Percentiles rank a stretch among this genome's conserved stretches.
phyloP scores from a whole-genome alignment of 108 stramenopile species.

The Nitzschia sp. region DNA sequence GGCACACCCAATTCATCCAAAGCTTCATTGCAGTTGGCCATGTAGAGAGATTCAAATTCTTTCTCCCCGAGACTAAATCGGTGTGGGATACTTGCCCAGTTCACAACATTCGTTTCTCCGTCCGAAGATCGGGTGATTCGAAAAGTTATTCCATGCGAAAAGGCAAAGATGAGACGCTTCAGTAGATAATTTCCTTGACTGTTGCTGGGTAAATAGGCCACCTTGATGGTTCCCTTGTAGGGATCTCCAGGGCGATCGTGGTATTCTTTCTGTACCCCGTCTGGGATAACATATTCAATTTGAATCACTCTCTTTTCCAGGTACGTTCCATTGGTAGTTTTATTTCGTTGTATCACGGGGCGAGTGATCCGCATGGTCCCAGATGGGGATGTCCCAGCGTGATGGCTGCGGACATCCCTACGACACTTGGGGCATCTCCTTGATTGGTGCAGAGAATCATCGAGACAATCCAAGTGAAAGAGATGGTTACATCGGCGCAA shows the following conservation, averaged over 20 bases:
- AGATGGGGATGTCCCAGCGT: conserved; percentile 33
- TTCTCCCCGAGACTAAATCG: conserved; percentile 39
- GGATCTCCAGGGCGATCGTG: conserved; percentile 39
- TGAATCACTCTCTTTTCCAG: conserved; percentile 15
- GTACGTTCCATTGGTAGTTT: conserved; percentile 26
- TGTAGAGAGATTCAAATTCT: conserved; percentile 45
- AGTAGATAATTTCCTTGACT: conserved; percentile 39
- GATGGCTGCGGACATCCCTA: conserved; percentile 10
- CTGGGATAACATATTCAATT: conserved; percentile 40
- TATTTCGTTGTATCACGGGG: neutral
- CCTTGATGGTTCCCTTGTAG: conserved; percentile 13
- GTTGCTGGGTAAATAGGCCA: conserved; percentile 39
- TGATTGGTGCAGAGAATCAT: conserved; percentile 9
- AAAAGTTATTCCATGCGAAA: conserved; percentile 43
- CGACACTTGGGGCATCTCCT: conserved; percentile 29
- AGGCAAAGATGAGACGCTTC: conserved; percentile 53
- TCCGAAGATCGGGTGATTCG: conserved; percentile 38
- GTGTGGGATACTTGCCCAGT: conserved; percentile 61
- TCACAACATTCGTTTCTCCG: conserved; percentile 30
- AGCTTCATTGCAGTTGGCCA: conserved; percentile 45
- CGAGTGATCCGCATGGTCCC: conserved; percentile 37
- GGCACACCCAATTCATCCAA: conserved; percentile 53
- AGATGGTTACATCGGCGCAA: conserved; percentile 17
- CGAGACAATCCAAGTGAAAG: conserved; percentile 40
- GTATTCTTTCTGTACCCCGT: conserved; percentile 40